Conservation (phyloP, 331 rosid species). For the Spiraea crenata region DNA sequence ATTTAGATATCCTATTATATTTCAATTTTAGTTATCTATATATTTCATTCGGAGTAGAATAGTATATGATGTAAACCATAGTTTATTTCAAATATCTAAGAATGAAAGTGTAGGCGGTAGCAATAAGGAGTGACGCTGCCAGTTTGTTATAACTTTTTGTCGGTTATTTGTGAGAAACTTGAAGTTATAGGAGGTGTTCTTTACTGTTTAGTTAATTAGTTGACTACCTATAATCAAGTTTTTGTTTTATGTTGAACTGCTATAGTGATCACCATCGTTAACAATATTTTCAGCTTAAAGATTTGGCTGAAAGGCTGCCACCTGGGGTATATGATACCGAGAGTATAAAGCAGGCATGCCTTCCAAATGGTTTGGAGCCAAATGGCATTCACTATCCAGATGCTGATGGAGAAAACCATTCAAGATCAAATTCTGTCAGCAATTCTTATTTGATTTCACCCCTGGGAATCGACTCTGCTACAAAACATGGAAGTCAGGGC, state of each 20-base stretch:
- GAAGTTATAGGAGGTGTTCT: neutral
- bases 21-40: slow-evolving; percentile 3
- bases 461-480: slow-evolving; percentile 49
- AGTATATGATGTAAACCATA: neutral
- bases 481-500: slow-evolving; percentile 37
- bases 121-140: neutral
- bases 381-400: slow-evolving; percentile 57
- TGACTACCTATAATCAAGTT: neutral
- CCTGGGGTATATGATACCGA: slow-evolving; percentile 70
- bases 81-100: neutral
- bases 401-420: slow-evolving; percentile 50
- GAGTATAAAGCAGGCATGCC: slow-evolving; percentile 53
- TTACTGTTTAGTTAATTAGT: neutral
- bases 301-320: slow-evolving; percentile 86
- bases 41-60: neutral
- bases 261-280: slow-evolving; percentile 2
- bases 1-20: neutral
- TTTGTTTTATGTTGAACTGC: slow-evolving; percentile 5
- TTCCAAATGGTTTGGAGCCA: slow-evolving; percentile 64
- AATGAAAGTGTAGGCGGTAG: neutral
- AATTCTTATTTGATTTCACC: slow-evolving; percentile 60
- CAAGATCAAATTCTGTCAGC: slow-evolving; percentile 61
- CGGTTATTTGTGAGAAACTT: neutral
- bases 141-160: neutral
- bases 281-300: slow-evolving; percentile 73